Conservation (phyloP, 371 early-diverging fungal genomes). For the Haplosporangium sp. region DNA sequence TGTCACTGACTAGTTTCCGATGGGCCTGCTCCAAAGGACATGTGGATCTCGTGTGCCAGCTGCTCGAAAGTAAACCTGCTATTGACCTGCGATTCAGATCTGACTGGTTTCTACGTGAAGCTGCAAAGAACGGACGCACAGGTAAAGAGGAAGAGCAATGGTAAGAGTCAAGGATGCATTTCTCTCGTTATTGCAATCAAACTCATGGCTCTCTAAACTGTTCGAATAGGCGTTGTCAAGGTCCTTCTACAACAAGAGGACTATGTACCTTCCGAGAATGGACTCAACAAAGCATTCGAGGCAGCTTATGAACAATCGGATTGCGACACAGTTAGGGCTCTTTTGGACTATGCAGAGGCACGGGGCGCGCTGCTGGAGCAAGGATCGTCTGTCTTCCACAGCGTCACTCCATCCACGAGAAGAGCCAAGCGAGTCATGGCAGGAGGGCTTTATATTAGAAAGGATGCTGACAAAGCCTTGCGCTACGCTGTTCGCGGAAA, state of each 20-base stretch:
- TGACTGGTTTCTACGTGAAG: slow-evolving; percentile 53
- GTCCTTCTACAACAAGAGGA: slow-evolving; percentile 26
- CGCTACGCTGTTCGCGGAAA: slow-evolving; percentile 54
- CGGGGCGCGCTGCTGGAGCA: slow-evolving; percentile 23
- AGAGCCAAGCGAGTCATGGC: slow-evolving; percentile 41
- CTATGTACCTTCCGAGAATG: slow-evolving; percentile 44
- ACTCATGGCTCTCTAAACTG: not conserved
- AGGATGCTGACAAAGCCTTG: slow-evolving; percentile 49
- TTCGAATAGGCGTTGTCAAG: slow-evolving; percentile 19
- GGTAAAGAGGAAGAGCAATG: slow-evolving; percentile 15
- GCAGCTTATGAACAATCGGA: slow-evolving; percentile 48
- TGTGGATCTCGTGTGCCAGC: slow-evolving; percentile 21
- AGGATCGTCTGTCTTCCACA: slow-evolving; percentile 15
- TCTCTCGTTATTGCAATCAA: not conserved
- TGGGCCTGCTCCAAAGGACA: slow-evolving; percentile 54
- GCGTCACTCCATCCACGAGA: slow-evolving; percentile 14
- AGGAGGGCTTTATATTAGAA: slow-evolving; percentile 40
- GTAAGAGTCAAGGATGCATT: no score
- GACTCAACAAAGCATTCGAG: slow-evolving; percentile 54
- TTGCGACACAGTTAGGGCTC: slow-evolving; percentile 32
- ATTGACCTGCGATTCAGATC: slow-evolving; percentile 39
- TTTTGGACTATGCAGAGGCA: slow-evolving; percentile 41
- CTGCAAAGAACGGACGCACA: slow-evolving; percentile 42
- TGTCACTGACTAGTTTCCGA: slow-evolving; percentile 32
- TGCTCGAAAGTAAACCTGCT: slow-evolving; percentile 29